Evolutionary conservation across 331 rosid genomes (phyloP).

Genomic region (Cucumis variabilis): DNA sequence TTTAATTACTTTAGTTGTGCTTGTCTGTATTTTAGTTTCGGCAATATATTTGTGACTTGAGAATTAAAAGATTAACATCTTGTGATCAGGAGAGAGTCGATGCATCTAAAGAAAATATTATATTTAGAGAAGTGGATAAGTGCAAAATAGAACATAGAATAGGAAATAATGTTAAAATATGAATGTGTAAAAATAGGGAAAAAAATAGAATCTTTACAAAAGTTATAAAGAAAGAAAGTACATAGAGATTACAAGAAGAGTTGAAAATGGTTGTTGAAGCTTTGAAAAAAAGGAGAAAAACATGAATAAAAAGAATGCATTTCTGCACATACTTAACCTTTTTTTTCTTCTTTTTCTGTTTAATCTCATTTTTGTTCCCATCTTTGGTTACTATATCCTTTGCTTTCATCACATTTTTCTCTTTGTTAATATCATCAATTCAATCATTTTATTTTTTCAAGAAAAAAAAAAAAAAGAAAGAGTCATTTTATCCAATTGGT

Average conservation of each 20-base stretch:
- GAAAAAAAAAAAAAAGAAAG: too few species aligned
- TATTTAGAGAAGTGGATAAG: neutral
- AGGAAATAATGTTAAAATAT: neutral
- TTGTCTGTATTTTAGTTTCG: neutral
- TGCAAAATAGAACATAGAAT: neutral
- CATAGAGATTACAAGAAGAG: neutral
- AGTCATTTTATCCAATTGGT: neutral
- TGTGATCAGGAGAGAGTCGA: too few species aligned
- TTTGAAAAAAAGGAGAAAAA: neutral
- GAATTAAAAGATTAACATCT: too few species aligned
- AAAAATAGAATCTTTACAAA: neutral
- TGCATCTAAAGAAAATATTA: too few species aligned
- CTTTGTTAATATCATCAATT: neutral
- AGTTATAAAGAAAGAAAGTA: neutral
- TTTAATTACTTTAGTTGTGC: neutral
- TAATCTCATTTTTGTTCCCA: neutral
- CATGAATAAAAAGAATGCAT: neutral
- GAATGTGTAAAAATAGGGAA: neutral
- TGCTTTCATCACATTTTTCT: neutral
- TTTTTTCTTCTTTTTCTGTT: neutral
- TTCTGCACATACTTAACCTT: neutral
- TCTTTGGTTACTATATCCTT: neutral
- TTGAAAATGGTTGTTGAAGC: constrained; percentile 22
- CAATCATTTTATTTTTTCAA: neutral
- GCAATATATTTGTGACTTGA: too few species aligned